phyloP scores from a whole-genome alignment of 768 basidiomycete genomes.

The Boletus sensibilis region DNA sequence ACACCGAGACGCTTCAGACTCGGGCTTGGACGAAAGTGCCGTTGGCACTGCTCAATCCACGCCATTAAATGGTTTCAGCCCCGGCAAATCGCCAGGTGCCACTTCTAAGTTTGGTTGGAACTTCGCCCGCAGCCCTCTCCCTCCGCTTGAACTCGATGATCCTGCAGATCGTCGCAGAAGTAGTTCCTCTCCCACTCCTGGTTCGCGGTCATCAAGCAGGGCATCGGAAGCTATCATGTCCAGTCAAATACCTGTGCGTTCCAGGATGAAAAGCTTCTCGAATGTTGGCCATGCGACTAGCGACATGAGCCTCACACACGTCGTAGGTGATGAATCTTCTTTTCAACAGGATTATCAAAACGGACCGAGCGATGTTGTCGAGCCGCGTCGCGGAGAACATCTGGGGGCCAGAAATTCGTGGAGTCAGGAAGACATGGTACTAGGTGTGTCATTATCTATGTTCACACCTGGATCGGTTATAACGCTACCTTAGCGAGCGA shows the following conservation, averaged over 20 bases:
- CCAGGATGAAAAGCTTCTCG: constrained; percentile 36
- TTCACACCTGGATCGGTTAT: background rate
- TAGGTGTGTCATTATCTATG: constrained; percentile 16
- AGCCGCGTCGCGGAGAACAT: constrained; percentile 25
- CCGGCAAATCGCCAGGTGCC: constrained; percentile 21
- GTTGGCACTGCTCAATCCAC: background rate
- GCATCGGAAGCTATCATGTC: constrained; percentile 22
- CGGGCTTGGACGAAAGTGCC: background rate
- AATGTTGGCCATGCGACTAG: constrained; percentile 16
- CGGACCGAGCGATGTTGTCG: constrained; percentile 28
- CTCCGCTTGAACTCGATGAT: constrained; percentile 41
- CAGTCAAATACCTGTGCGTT: constrained; percentile 48
- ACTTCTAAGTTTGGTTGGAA: constrained; percentile 40
- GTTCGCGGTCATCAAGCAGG: constrained; percentile 27
- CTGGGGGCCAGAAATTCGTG: constrained; percentile 10
- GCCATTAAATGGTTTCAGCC: constrained; percentile 8
- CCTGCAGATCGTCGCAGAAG: constrained; percentile 13
- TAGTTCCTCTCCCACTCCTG: constrained; percentile 26
- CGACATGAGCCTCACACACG: constrained; percentile 24
- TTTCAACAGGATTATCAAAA: constrained; percentile 28
- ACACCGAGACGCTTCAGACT: constrained; percentile 4
- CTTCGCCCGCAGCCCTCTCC: constrained; percentile 38
- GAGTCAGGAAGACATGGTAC: constrained; percentile 18
- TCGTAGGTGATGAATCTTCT: constrained; percentile 24
- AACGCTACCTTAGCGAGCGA: constrained; percentile 37